A percentile compares a stretch with the other conserved stretches of the same genome.
Conservation (phyloP, 208 protist genomes). For the Strigomonas culicis region DNA sequence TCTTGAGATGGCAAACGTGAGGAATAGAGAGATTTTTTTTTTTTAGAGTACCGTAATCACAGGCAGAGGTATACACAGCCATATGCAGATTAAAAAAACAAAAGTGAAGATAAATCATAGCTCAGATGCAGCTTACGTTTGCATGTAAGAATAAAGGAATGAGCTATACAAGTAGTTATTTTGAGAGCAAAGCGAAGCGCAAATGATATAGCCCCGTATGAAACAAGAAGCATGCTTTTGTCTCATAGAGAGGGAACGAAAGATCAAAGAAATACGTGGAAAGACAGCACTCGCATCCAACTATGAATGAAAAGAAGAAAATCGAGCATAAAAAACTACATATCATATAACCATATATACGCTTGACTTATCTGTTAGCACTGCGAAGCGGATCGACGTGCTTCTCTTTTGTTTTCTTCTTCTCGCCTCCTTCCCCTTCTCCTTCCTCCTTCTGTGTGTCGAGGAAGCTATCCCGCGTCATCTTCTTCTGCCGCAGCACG, state of each 20-base stretch:
- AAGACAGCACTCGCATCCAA: neutral
- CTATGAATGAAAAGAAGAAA: neutral
- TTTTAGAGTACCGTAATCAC: neutral
- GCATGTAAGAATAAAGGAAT: no score
- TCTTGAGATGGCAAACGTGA: no score
- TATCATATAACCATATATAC: neutral
- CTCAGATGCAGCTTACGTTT: no score
- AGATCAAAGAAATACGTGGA: neutral
- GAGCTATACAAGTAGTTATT: no score
- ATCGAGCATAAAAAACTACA: neutral
- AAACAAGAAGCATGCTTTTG: no score
- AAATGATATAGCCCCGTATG: no score
- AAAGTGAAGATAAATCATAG: neutral
- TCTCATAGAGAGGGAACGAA: neutral
- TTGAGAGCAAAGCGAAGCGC: no score
- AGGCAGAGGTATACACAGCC: neutral
- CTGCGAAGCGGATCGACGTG: neutral
- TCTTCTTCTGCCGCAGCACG: conserved; percentile 12
- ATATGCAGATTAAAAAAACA: neutral
- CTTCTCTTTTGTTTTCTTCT: conserved; percentile 2
- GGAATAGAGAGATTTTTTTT: no score
- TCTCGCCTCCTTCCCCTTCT: neutral
- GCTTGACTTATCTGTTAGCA: neutral
- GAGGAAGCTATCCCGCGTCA: conserved; percentile 22
- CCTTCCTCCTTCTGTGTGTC: conserved; percentile 10